These are phyloP conservation scores for Calonectria hongkongensis DNA, from an alignment of 2,329 filamentous ascomycete genomes.

Conservation along the genomic window DNA sequence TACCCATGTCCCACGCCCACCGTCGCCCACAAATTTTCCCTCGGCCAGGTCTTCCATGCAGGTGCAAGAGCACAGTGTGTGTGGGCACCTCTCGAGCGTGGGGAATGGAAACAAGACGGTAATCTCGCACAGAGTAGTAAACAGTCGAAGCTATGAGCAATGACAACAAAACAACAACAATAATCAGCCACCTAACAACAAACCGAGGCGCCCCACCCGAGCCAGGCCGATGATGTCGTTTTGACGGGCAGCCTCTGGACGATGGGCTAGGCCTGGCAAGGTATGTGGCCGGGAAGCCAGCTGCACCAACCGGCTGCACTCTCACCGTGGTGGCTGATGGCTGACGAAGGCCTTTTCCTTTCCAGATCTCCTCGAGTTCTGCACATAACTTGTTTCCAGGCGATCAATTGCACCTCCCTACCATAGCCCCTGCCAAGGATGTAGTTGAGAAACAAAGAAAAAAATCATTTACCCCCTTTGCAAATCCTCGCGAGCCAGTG, in stretches of 20 bases:
- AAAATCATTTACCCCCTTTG: conserved; percentile 41
- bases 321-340: conserved; percentile 46
- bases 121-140: conserved; percentile 49
- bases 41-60: conserved; percentile 52
- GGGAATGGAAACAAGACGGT: conserved; percentile 58
- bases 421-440: conserved; percentile 38
- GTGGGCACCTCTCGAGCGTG: conserved; percentile 50
- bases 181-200: conserved; percentile 21
- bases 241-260: conserved; percentile 20
- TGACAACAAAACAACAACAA: conserved; percentile 33
- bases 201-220: conserved; percentile 31
- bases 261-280: conserved; percentile 20
- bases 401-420: conserved; percentile 25
- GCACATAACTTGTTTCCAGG: not conserved
- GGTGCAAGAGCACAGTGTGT: conserved; percentile 50
- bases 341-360: conserved; percentile 37
- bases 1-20: conserved; percentile 37
- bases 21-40: conserved; percentile 43
- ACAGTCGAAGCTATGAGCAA: conserved; percentile 21
- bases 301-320: conserved; percentile 11
- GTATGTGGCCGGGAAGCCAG: conserved; percentile 12
- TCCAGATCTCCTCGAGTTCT: conserved; percentile 19
- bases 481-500: conserved; percentile 15
- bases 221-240: conserved; percentile 34
- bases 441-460: conserved; percentile 36